Conservation (phyloP, 768 basidiomycete species). For the Russula sp. region DNA sequence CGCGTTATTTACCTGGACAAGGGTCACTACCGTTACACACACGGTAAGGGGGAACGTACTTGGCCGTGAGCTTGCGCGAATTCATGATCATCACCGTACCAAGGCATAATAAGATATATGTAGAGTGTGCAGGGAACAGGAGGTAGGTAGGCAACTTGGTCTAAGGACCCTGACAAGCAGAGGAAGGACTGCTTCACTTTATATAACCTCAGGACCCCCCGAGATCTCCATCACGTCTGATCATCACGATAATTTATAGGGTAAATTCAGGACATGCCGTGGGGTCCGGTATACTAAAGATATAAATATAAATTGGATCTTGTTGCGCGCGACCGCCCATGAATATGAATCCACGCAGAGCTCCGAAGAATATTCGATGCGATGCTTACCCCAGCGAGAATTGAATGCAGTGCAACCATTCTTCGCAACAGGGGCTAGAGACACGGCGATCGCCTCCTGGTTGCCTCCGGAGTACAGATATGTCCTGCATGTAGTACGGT, state of each 20-base stretch:
- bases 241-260: background rate
- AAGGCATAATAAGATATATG: conserved; percentile 7
- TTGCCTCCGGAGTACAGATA: too few species aligned
- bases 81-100: background rate
- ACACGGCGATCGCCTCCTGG: background rate
- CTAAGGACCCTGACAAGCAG: background rate
- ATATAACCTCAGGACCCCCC: conserved; percentile 1
- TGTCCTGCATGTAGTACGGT: background rate
- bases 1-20: background rate
- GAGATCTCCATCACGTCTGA: background rate
- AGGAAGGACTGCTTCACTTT: background rate
- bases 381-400: background rate
- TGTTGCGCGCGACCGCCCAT: too few species aligned
- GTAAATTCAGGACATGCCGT: background rate
- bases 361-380: background rate
- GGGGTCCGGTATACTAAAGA: background rate
- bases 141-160: background rate
- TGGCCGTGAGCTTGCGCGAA: background rate
- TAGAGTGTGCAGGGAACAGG: background rate
- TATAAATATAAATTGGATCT: background rate
- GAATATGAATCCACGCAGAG: too few species aligned
- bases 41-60: background rate
- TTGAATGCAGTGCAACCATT: background rate
- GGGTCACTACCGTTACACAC: background rate
- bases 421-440: background rate